Evolutionary conservation across 2,329 filamentous ascomycete genomes (phyloP), one percentile per base, ranked within the genome.

Genomic region (Geosmithia putterillii): DNA sequence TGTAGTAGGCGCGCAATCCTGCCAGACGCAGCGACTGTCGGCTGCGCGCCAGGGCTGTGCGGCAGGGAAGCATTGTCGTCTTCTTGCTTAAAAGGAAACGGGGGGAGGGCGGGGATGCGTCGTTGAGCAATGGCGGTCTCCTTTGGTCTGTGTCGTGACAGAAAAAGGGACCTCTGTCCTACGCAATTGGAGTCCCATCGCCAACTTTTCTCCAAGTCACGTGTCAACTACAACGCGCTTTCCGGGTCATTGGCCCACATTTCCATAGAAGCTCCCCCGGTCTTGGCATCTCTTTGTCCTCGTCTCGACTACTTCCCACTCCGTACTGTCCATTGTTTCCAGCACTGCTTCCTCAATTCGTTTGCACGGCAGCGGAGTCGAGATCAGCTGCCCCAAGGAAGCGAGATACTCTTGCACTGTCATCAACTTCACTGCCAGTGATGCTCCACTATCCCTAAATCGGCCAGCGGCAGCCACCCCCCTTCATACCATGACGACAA

Each of bases 1-100:
- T 43, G 52, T 57, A 59, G 52, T 53, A 58, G 44, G 55, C 45
- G 50, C 56, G 57, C 37, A 54, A 45, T 43, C 49, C 51, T 20
- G 54, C 50, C 25, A 46, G 40, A 6, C 54, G 54, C 14, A 49
- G 42, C 39, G 47, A 48, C 43, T 49, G 54, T 32, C 51, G 50
- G 22, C 52, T 54, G 42, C 56, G 48, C 23, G 47, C 44, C 21
- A 63, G 50, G 44, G 49, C 47, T 28, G 56, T 47, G 42, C 60
- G 60, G 47, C 56, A 59, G 37, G 54, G 52, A 52, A 55, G 60
- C 19, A 62, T 55, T 34, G 57, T 52, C 60, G 62, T 62, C 50
- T 20, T n/a, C 14, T 47, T 38, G 34, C 28, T 34, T 7, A 25
- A 14, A 32, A 12, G 28, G 28, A 32, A 32, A 12, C 10, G 15